These are phyloP conservation scores for Quercus variabilis DNA, from an alignment of 306 rosid genomes.

Conservation along the genomic window DNA sequence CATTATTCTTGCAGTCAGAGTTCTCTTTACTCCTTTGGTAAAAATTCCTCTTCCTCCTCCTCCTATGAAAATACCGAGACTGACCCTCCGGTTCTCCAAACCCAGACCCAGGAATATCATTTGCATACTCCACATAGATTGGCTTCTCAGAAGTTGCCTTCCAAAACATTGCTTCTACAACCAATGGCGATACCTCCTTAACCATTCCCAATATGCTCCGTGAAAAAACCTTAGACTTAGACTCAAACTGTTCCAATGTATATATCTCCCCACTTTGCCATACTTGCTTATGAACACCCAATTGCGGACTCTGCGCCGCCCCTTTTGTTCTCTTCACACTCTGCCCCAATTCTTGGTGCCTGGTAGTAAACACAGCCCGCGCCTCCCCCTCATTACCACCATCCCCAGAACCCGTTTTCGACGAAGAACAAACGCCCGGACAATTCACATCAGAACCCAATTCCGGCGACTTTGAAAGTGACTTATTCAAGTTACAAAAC, in stretches of 20 bases:
- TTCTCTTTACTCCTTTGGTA: constrained; percentile 57
- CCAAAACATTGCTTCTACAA: constrained; percentile 90
- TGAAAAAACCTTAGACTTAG: constrained; percentile 75
- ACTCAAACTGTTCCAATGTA: constrained; percentile 88
- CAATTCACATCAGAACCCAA: constrained; percentile 38
- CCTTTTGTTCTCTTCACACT: constrained; percentile 55
- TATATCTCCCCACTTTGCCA: constrained; percentile 97
- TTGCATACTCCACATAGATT: constrained; percentile 89
- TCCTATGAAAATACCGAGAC: constrained; percentile 52
- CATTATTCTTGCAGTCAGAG: constrained; percentile 41
- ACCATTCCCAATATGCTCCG: constrained; percentile 48
- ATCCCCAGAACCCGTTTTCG: constrained; percentile 36
- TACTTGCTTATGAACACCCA: constrained; percentile 78
- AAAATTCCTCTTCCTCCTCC: constrained; percentile 70
- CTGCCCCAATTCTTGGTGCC: constrained; percentile 95
- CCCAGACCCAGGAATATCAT: constrained; percentile 97
- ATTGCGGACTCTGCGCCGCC: constrained; percentile 41
- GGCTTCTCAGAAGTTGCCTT: constrained; percentile 91
- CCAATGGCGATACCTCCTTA: constrained; percentile 79
- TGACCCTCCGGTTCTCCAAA: constrained; percentile 83
- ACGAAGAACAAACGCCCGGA: constrained; percentile 24
- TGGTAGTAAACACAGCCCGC: constrained; percentile 87
- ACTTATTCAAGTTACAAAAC: constrained; percentile 69
- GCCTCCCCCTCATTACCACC: constrained; percentile 45
- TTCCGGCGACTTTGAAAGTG: constrained; percentile 74